Evolutionary conservation across 169 alveolate genomes (phyloP).

Genomic region (Plasmodium billcollinsi): DNA sequence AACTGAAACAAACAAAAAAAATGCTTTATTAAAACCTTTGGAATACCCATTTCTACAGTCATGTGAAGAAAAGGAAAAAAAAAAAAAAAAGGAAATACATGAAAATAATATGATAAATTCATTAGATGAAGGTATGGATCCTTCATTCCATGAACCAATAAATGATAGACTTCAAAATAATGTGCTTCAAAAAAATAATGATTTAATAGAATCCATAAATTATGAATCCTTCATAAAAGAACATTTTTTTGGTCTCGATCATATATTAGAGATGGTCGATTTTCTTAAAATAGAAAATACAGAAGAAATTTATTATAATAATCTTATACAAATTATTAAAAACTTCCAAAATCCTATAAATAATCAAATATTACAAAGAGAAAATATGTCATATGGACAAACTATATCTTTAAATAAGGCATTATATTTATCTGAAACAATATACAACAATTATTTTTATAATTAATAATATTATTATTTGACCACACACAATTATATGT

Average conservation of each 20-base stretch:
- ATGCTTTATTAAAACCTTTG: too few species aligned
- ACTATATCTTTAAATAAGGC: constrained; percentile 34
- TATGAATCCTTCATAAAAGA: constrained; percentile 22
- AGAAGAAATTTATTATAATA: constrained; percentile 48
- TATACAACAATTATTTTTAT: constrained; percentile 40
- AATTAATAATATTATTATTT: not conserved
- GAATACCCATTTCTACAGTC: too few species aligned
- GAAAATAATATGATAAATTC: not conserved
- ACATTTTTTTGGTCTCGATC: constrained; percentile 11
- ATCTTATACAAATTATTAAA: constrained; percentile 34
- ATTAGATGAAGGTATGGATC: not conserved
- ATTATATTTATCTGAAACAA: constrained; percentile 13
- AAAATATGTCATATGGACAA: constrained; percentile 34
- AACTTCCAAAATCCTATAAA: constrained; percentile 44
- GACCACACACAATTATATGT: too few species aligned
- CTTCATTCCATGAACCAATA: too few species aligned
- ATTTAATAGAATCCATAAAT: constrained; percentile 15
- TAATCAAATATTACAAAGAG: constrained; percentile 20
- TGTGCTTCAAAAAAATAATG: not conserved
- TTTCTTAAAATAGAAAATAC: constrained; percentile 59
- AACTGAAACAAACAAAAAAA: not conserved
- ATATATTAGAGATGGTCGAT: constrained; percentile 38
- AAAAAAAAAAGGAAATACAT: not conserved
- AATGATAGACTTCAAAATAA: not conserved
- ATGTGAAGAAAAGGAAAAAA: not conserved